Evolutionary conservation across 1,284 basidiomycete genomes (phyloP), one percentile per base, ranked within the genome.

Genomic region (Phellopilus nigrolimitatus): DNA sequence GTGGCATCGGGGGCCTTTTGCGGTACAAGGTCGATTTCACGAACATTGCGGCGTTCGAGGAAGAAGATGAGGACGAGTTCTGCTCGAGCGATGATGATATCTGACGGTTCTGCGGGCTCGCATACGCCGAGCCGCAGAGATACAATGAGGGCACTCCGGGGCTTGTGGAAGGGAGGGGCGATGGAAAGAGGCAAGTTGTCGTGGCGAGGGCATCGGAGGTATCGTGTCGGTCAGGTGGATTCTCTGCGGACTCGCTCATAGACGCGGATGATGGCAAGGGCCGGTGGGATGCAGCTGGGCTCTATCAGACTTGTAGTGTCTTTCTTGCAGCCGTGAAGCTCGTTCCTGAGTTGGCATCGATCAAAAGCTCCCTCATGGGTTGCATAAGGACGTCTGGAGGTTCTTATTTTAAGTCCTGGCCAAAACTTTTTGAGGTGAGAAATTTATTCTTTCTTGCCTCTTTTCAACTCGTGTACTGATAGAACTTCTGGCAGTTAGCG

Each of bases 1-100:
- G 95, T 72, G 95, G 95, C 30, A 97, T 99, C 59, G 95, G 95
- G 41, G 95, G 95, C 28, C 75, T 98, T 54, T 74, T 97, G 57
- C 82, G 94, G 53, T 97, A 97, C 82, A 95, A 97, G 74, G 92
- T 97, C 59, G 92, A 94, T 70, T 91, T 97, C 70, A 79, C 79
- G 58, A 88, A 88, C 66, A 74, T 95, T 42, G 73, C 77, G 30
- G 74, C 78, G 40, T 64, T 82, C 30, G 90, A 91, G 59, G 88
- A 88, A 46, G 84, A 88, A 46, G 84, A 86, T 28, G 82, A 87
- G 54, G 88, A 91, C 70, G 80, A 90, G 73, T 91, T 90, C 70
- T 84, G 78, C 67, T 84, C 82, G 54, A 88, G 88, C 58, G 82
- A 88, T 57, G 88, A 89, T 56, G 84, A 75, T 62, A 78, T 91